Evolutionary conservation across 1,284 basidiomycete genomes (phyloP).

Genomic region (Pseudozyma sp.): DNA sequence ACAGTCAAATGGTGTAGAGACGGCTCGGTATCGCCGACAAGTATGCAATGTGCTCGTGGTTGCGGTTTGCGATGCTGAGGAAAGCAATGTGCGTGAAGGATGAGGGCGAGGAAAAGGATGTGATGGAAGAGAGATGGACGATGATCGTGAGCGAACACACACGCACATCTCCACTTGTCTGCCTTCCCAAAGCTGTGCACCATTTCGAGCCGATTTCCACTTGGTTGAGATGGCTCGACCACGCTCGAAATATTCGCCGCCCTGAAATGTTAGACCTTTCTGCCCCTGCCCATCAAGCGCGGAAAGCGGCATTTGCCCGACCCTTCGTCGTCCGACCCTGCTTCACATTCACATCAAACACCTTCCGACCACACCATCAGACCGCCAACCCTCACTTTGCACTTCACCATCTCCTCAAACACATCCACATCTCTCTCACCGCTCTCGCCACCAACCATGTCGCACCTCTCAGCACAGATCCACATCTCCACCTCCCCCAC

Average conservation of each 20-base stretch:
- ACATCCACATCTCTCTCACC: background rate
- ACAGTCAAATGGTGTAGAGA: too few relatives aligned
- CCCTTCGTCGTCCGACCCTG: background rate
- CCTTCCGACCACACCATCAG: slow-evolving; percentile 1
- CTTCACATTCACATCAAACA: slow-evolving; percentile 3
- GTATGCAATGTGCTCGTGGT: too few relatives aligned
- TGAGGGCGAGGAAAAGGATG: background rate
- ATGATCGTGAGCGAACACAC: background rate
- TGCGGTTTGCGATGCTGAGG: background rate
- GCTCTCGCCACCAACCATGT: slow-evolving; percentile 1
- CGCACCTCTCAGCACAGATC: slow-evolving; percentile 14
- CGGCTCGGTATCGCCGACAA: too few relatives aligned
- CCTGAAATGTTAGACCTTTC: too few relatives aligned
- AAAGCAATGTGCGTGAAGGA: too few relatives aligned
- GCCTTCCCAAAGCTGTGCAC: slow-evolving; percentile 2
- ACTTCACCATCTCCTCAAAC: background rate
- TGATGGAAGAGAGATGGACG: background rate
- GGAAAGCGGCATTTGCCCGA: too few relatives aligned
- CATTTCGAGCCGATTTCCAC: background rate
- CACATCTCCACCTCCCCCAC: slow-evolving; percentile 24
- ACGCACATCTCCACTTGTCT: slow-evolving; percentile 3
- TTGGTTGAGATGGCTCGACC: slow-evolving; percentile 8
- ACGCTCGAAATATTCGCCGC: background rate
- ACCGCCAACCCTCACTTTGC: background rate
- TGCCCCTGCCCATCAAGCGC: too few relatives aligned